phyloP scores from a whole-genome alignment of 352 stramenopile species.

The Phytophthora uliginosa region DNA sequence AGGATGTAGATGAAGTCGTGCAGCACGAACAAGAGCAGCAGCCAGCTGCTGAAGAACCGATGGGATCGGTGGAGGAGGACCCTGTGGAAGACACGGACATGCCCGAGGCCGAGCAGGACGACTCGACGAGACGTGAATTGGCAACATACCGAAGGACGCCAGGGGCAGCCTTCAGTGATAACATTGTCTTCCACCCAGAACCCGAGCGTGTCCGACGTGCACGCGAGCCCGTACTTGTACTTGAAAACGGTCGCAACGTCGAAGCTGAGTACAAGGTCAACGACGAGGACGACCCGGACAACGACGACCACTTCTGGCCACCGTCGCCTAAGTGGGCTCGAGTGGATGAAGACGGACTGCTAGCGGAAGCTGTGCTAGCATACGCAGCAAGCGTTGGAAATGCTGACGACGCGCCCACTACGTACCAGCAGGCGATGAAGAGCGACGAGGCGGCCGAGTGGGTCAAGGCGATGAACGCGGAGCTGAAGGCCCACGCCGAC shows the following conservation, averaged over 20 bases:
- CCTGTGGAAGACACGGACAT: conserved; percentile 8
- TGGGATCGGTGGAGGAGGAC: background rate
- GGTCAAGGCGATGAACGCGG: conserved; percentile 12
- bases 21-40: conserved; percentile 4
- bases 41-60: background rate
- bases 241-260: background rate
- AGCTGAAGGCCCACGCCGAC: conserved; percentile 5
- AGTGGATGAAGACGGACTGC: conserved; percentile 4
- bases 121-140: background rate
- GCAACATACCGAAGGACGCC: conserved; percentile 3
- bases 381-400: background rate
- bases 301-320: conserved; percentile 7
- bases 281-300: background rate
- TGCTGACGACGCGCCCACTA: background rate
- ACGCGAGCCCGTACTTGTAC: background rate
- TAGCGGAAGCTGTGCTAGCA: conserved; percentile 6
- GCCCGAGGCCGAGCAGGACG: background rate
- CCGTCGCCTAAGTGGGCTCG: conserved; percentile 11
- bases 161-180: background rate
- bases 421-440: background rate
- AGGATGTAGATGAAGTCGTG: conserved; percentile 9
- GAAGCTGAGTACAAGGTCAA: background rate
- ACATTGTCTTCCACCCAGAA: conserved; percentile 4
- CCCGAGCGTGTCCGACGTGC: background rate
- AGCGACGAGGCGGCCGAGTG: conserved; percentile 2